phyloP scores from a whole-genome alignment of 2,329 filamentous ascomycete genomes.

The Pseudodiploospora longispora region DNA sequence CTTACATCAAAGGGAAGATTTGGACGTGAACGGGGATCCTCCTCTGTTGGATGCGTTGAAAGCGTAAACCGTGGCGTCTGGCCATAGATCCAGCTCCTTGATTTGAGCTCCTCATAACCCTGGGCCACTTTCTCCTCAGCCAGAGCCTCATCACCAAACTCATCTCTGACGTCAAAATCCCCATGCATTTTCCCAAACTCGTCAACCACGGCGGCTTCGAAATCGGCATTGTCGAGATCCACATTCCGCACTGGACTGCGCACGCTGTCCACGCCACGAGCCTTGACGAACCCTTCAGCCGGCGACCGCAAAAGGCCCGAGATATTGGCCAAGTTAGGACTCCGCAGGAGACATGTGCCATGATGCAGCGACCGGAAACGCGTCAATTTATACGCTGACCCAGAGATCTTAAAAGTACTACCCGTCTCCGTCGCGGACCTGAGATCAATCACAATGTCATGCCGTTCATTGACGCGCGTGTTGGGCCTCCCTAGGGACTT shows the following conservation, averaged over 20 bases:
- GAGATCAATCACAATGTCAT: conserved; percentile 77
- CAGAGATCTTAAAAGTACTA: conserved; percentile 69
- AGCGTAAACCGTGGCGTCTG: conserved; percentile 83
- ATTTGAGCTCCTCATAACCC: conserved; percentile 35
- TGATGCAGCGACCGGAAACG: conserved; percentile 77
- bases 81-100: conserved; percentile 67
- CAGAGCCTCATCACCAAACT: conserved; percentile 43
- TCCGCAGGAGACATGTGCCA: conserved; percentile 77
- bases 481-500: conserved; percentile 47
- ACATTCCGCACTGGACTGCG: conserved; percentile 79
- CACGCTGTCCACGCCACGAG: conserved; percentile 85
- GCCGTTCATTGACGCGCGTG: conserved; percentile 74
- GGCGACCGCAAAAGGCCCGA: conserved; percentile 68
- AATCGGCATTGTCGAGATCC: conserved; percentile 39
- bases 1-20: conserved; percentile 38
- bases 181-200: conserved; percentile 65
- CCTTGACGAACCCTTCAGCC: conserved; percentile 65
- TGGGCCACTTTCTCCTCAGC: conserved; percentile 40
- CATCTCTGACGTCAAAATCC: conserved; percentile 21
- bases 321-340: conserved; percentile 64
- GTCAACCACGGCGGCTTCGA: conserved; percentile 48
- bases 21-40: conserved; percentile 50
- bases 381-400: conserved; percentile 91
- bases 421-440: conserved; percentile 10
- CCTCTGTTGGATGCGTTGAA: conserved; percentile 50